phyloP scores from a whole-genome alignment of 164 flowering plant species.

The Vitis vinifera region ASM3070453v1 NC_081812.1:14741001-14741500 shows the following conservation, averaged over 20 bases:
- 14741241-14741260: background rate
- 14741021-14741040: conserved; percentile 99
- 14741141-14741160: background rate
- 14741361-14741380: background rate
- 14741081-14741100: background rate
- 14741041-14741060: conserved; percentile 50
- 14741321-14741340: conserved; percentile 74
- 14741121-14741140: background rate
- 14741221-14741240: no score
- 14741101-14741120: no score
- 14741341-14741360: conserved; percentile 70
- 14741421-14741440: no score
- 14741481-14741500: no score
- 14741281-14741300: conserved; percentile 99
- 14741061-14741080: background rate
- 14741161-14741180: background rate
- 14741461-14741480: no score
- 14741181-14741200: background rate
- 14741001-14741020: conserved; percentile 93
- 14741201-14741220: no score
- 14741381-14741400: no score
- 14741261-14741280: conserved; percentile 56
- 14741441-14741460: no score
- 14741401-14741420: no score
- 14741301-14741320: conserved; percentile 94